phyloP scores from a whole-genome alignment of 1,139 yeast species.

The Saccharomyces hybrid region DNA sequence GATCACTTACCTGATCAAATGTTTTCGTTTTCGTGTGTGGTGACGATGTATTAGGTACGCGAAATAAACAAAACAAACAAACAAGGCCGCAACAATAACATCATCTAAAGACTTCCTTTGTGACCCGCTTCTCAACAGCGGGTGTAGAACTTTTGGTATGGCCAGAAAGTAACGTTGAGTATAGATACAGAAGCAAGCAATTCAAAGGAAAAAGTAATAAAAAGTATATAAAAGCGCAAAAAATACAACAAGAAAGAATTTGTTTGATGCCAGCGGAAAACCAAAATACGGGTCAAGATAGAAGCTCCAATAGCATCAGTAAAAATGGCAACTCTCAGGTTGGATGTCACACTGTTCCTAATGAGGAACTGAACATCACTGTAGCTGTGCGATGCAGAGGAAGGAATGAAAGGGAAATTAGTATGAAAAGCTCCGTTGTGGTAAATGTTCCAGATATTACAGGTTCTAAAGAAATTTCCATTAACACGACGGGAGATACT shows the following conservation, averaged over 20 bases:
- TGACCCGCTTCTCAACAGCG: neutral
- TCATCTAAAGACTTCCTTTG: neutral
- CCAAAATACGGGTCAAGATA: neutral
- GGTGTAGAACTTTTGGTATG: neutral
- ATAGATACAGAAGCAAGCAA: neutral
- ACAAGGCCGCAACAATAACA: neutral
- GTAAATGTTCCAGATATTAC: slow-evolving; percentile 49
- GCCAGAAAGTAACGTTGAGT: neutral
- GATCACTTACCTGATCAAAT: too few relatives aligned
- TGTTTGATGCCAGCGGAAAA: neutral
- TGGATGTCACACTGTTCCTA: neutral
- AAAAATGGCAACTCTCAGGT: neutral
- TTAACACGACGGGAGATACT: slow-evolving; percentile 37
- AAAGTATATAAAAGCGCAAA: neutral
- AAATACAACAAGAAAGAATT: neutral
- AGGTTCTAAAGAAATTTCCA: slow-evolving; percentile 34
- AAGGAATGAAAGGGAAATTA: slow-evolving; percentile 62
- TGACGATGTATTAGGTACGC: neutral
- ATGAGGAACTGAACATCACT: slow-evolving; percentile 45
- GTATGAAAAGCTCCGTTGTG: slow-evolving; percentile 65
- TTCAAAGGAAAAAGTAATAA: neutral
- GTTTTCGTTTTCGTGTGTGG: neutral
- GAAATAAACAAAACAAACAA: neutral
- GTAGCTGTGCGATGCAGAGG: slow-evolving; percentile 89
- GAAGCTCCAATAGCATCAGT: neutral